Conservation (phyloP, 2,329 filamentous ascomycete genomes). For the Clathrospora elynae region DNA sequence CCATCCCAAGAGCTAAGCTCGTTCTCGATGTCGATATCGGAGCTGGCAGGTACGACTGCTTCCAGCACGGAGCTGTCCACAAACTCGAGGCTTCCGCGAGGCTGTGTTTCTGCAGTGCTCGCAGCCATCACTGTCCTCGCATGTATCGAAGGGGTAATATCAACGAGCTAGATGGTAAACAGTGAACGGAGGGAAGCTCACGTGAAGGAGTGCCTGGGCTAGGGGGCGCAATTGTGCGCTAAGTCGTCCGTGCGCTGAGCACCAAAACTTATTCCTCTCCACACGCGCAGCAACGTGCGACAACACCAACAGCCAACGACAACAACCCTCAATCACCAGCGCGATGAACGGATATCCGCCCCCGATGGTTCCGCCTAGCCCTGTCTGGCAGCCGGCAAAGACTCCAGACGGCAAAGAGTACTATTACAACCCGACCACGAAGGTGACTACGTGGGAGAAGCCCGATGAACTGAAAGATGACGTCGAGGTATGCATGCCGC, state of each 20-base stretch:
- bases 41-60: slow-evolving; percentile 46
- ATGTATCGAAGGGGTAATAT: not conserved
- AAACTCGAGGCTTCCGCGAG: slow-evolving; percentile 45
- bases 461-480: slow-evolving; percentile 85
- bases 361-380: slow-evolving; percentile 49
- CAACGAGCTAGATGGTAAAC: slow-evolving; percentile 3
- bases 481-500: slow-evolving; percentile 66
- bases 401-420: slow-evolving; percentile 83
- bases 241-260: slow-evolving; percentile 8
- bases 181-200: slow-evolving; percentile 17
- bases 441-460: slow-evolving; percentile 92
- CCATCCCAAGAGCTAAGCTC: slow-evolving; percentile 54
- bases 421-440: slow-evolving; percentile 87
- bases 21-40: slow-evolving; percentile 44
- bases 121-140: slow-evolving; percentile 24
- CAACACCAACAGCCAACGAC: slow-evolving; percentile 6
- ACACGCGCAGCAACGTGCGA: slow-evolving; percentile 3
- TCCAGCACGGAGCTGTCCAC: slow-evolving; percentile 48
- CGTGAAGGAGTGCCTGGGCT: slow-evolving; percentile 23
- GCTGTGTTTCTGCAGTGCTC: slow-evolving; percentile 24
- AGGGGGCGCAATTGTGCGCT: slow-evolving; percentile 3
- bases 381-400: slow-evolving; percentile 78
- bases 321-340: slow-evolving; percentile 10
- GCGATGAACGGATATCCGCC: slow-evolving; percentile 65
- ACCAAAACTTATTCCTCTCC: slow-evolving; percentile 9